Evolutionary conservation across 805 yeast genomes (phyloP).

Genomic region (Ascoidea tarda): DNA sequence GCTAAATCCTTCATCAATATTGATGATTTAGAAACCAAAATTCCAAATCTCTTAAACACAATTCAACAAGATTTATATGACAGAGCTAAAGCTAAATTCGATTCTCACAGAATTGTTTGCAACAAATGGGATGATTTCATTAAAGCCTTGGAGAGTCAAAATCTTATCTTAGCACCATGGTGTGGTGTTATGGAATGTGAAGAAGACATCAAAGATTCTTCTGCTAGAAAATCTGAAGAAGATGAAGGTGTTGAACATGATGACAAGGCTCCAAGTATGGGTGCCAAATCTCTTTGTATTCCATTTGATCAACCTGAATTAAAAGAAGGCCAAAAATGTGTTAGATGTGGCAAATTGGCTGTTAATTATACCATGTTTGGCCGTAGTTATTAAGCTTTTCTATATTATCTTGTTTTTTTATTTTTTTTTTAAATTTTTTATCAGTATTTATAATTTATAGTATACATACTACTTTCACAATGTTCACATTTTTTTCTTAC

Average conservation of each 20-base stretch:
- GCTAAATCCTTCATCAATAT: slow-evolving; percentile 57
- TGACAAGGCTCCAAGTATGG: slow-evolving; percentile 97
- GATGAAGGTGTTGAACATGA: slow-evolving; percentile 78
- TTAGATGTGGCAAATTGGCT: slow-evolving; percentile 69
- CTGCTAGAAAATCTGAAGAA: slow-evolving; percentile 62
- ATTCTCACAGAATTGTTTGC: slow-evolving; percentile 70
- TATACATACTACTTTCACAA: no score
- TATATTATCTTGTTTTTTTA: no score
- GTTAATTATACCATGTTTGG: slow-evolving; percentile 89
- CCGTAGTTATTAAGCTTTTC: slow-evolving; percentile 57
- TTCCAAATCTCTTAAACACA: slow-evolving; percentile 68
- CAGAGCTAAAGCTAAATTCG: slow-evolving; percentile 73
- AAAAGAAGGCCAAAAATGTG: slow-evolving; percentile 71
- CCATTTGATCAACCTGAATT: slow-evolving; percentile 87
- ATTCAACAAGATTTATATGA: slow-evolving; percentile 65
- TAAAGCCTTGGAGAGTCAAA: slow-evolving; percentile 81
- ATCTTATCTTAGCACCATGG: slow-evolving; percentile 91
- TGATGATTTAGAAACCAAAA: slow-evolving; percentile 44
- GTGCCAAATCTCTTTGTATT: slow-evolving; percentile 96
- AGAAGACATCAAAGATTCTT: slow-evolving; percentile 89
- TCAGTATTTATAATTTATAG: no score
- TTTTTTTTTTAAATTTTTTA: no score
- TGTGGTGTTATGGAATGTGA: slow-evolving; percentile 93
- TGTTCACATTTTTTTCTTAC: no score
- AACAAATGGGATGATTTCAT: slow-evolving; percentile 86